Conservation (phyloP, 192 early-diverging fungal genomes). For the Coemansia sp. region DNA sequence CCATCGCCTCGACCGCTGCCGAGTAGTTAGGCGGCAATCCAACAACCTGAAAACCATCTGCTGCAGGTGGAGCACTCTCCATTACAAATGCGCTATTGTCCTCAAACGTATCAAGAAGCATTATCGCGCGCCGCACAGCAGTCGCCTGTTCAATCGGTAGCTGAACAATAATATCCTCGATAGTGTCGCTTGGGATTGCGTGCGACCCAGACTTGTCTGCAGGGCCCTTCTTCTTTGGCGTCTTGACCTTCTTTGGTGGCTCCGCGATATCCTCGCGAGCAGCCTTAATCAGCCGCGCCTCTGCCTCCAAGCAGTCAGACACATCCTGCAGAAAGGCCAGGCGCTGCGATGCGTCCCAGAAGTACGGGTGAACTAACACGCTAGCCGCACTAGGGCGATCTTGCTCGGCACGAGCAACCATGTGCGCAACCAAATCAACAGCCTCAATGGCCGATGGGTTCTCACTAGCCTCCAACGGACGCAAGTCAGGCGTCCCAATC, state of each 20-base stretch:
- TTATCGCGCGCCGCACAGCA: conserved; percentile 44
- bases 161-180: conserved; percentile 39
- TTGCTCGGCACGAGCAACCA: conserved; percentile 76
- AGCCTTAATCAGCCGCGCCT: conserved; percentile 59
- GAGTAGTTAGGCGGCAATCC: conserved; percentile 28
- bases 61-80: conserved; percentile 32
- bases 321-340: conserved; percentile 91
- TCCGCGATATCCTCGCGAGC: conserved; percentile 37
- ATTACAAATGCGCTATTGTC: conserved; percentile 48
- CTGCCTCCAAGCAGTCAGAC: conserved; percentile 91
- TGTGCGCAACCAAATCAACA: conserved; percentile 85
- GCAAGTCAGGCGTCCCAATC: conserved; percentile 68
- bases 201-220: conserved; percentile 20
- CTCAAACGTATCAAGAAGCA: conserved; percentile 45
- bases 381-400: conserved; percentile 77
- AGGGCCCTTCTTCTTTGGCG: conserved; percentile 36
- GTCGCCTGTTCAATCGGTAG: conserved; percentile 43
- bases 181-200: conserved; percentile 36
- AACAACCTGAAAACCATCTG: conserved; percentile 51
- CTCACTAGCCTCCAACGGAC: conserved; percentile 62
- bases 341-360: conserved; percentile 85
- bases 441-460: conserved; percentile 78
- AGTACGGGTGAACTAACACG: conserved; percentile 90
- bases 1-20: conserved; percentile 29
- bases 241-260: conserved; percentile 26